These are phyloP conservation scores for Barnettozyma hawaiiensis DNA, from an alignment of 1,139 yeast genomes.

Conservation along the genomic window DNA sequence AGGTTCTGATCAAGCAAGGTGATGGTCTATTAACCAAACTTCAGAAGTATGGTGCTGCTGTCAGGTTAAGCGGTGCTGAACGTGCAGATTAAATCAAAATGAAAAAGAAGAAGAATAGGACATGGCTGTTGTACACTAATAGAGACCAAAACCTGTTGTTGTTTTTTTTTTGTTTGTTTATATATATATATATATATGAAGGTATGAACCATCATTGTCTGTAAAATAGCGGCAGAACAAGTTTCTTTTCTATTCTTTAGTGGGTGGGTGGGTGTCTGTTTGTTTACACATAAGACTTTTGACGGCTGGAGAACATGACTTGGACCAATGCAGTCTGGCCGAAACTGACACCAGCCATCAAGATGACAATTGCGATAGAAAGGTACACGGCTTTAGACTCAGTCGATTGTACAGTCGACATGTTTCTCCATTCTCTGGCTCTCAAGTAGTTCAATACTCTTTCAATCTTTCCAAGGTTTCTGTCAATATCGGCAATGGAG, in stretches of 20 bases:
- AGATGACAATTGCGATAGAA: constrained; percentile 52
- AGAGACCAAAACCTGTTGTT: not conserved
- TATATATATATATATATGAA: not conserved
- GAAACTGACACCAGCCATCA: constrained; percentile 62
- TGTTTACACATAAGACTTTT: constrained; percentile 32
- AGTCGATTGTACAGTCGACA: constrained; percentile 63
- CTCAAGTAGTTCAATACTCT: constrained; percentile 58
- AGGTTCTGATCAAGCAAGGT: constrained; percentile 82
- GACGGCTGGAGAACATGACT: constrained; percentile 35
- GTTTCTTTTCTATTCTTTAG: too few species aligned
- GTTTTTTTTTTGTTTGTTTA: not conserved
- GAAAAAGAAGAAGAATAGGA: too few species aligned
- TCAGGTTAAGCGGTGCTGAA: constrained; percentile 89
- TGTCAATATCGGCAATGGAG: constrained; percentile 53
- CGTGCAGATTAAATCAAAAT: constrained; percentile 38
- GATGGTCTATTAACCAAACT: constrained; percentile 88
- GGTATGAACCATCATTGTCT: too few species aligned
- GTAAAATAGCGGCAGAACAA: too few species aligned
- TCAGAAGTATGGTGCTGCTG: constrained; percentile 97
- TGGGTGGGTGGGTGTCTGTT: too few species aligned
- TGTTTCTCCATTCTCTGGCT: constrained; percentile 71
- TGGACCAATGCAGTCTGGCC: constrained; percentile 59
- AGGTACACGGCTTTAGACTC: constrained; percentile 60
- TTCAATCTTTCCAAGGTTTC: constrained; percentile 52
- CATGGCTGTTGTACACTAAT: not conserved